phyloP scores from a whole-genome alignment of 208 protist species.

The Trichomonas gallinae region DNA sequence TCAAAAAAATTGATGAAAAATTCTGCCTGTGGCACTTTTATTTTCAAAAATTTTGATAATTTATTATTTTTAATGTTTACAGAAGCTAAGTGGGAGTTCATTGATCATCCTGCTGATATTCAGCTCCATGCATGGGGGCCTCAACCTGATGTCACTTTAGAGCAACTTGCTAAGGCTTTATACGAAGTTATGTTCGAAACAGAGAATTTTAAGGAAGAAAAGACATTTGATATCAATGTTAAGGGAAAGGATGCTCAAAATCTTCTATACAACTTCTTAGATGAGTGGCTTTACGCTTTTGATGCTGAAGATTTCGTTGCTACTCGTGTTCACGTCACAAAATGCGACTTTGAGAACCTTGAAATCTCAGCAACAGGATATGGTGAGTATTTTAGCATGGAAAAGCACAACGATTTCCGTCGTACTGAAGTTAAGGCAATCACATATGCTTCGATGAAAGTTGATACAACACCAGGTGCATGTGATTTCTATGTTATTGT shows the following conservation, averaged over 20 bases:
- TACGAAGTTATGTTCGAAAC: background rate
- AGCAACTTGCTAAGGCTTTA: background rate
- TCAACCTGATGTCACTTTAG: background rate
- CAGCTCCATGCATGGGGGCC: background rate
- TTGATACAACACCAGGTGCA: background rate
- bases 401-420: background rate
- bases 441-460: constrained; percentile 10
- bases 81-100: background rate
- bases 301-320: constrained; percentile 1
- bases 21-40: no score
- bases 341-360: background rate
- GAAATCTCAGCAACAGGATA: background rate
- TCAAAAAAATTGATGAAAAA: no score
- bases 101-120: constrained; percentile 12
- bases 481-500: background rate
- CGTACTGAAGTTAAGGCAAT: constrained; percentile 17
- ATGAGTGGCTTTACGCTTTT: constrained; percentile 14
- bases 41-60: no score
- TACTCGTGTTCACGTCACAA: background rate
- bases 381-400: background rate
- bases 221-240: background rate
- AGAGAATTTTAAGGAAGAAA: background rate
- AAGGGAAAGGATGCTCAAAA: background rate
- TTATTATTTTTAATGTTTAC: background rate
- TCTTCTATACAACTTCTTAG: background rate